Evolutionary conservation across 495 filamentous ascomycete species (phyloP).

Genomic region (Penicillium fimorum): DNA sequence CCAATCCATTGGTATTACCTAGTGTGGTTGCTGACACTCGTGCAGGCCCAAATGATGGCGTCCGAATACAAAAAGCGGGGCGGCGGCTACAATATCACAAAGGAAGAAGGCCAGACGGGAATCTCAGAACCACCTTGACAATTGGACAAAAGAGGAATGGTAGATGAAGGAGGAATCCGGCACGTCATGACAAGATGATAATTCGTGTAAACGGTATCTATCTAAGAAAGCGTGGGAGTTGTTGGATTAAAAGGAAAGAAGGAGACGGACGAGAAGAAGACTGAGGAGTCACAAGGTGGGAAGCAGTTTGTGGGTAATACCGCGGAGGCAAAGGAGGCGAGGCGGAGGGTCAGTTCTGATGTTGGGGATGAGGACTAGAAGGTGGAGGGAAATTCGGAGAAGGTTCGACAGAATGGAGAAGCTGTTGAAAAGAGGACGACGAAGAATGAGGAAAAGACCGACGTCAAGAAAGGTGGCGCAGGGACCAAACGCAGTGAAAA

Average conservation of each 20-base stretch:
- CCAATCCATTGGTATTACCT: not conserved
- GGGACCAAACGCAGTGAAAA: constrained; percentile 2
- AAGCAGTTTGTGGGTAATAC: constrained; percentile 49
- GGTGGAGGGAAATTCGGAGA: not conserved
- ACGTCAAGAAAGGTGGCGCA: not conserved
- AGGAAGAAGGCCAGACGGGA: constrained; percentile 40
- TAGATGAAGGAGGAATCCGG: constrained; percentile 51
- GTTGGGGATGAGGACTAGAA: not conserved
- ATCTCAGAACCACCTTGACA: constrained; percentile 41
- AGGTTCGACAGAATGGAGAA: not conserved
- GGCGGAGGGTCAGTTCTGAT: constrained; percentile 26
- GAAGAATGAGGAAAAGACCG: not conserved
- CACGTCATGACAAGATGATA: constrained; percentile 43
- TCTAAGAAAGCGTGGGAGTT: constrained; percentile 51
- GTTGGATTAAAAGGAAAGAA: constrained; percentile 44
- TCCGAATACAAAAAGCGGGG: constrained; percentile 52
- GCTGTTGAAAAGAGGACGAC: not conserved
- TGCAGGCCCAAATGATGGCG: constrained; percentile 50
- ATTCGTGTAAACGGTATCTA: constrained; percentile 46
- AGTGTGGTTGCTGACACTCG: not conserved
- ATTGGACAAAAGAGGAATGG: constrained; percentile 51
- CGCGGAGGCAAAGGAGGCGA: constrained; percentile 33
- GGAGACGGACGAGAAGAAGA: constrained; percentile 46
- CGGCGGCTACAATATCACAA: constrained; percentile 47
- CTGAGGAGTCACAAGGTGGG: constrained; percentile 39